Evolutionary conservation across 2,329 filamentous ascomycete genomes (phyloP).

Genomic region (Coleophoma cylindrospora): DNA sequence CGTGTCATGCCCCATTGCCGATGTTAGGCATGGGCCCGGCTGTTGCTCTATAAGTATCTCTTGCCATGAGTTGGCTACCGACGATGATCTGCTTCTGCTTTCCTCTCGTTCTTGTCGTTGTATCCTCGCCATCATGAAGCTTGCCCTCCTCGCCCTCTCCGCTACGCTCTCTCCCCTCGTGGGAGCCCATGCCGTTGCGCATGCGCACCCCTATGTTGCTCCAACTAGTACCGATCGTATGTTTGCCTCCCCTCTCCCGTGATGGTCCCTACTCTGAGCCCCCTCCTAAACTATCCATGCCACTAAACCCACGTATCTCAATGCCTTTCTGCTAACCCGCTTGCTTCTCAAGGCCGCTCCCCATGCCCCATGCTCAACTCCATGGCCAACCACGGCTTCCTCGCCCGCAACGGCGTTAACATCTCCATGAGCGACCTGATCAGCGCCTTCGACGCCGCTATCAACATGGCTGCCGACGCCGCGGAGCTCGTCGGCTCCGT

Average conservation of each 20-base stretch:
- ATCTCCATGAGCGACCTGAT: conserved; percentile 19
- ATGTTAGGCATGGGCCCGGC: too few relatives aligned
- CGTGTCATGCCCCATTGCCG: too few relatives aligned
- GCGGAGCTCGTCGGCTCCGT: conserved; percentile 3
- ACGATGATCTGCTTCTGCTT: too few relatives aligned
- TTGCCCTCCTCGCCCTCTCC: background rate
- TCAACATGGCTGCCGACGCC: conserved; percentile 7
- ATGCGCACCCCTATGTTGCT: background rate
- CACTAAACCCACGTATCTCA: too few relatives aligned
- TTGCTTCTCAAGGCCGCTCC: background rate
- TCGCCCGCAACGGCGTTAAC: conserved; percentile 31
- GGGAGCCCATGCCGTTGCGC: background rate
- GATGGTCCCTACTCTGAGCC: too few relatives aligned
- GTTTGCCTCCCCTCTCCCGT: background rate
- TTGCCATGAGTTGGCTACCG: too few relatives aligned
- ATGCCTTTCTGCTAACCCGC: background rate
- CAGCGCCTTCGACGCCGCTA: conserved; percentile 1
- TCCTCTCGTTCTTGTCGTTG: too few relatives aligned
- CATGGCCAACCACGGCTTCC: conserved; percentile 34
- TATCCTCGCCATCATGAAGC: background rate
- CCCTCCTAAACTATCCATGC: too few relatives aligned
- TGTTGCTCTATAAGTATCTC: too few relatives aligned
- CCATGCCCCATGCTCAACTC: conserved; percentile 35
- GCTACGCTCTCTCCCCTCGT: background rate
- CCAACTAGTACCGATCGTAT: background rate